phyloP scores from a whole-genome alignment of 192 early-diverging fungal species.

The Linnemannia schmuckeri region DNA sequence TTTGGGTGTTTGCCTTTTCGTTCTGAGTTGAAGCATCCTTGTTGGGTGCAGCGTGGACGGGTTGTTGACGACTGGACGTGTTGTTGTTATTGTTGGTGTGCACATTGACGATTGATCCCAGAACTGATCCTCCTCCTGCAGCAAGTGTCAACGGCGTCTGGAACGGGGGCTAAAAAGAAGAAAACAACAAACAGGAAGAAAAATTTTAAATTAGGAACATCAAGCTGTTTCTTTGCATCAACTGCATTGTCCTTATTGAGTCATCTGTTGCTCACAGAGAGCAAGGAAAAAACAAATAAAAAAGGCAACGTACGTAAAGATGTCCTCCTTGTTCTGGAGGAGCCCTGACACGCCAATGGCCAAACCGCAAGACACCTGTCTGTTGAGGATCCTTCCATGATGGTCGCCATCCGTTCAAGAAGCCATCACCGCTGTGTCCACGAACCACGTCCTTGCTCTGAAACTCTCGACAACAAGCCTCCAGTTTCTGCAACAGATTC shows the following conservation, averaged over 20 bases:
- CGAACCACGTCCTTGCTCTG: constrained; percentile 47
- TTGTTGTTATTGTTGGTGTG: constrained; percentile 14
- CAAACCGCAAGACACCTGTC: constrained; percentile 49
- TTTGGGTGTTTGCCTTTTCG: background rate
- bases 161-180: constrained; percentile 30
- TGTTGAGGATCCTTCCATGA: constrained; percentile 41
- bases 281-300: background rate
- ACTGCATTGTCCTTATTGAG: background rate
- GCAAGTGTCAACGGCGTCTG: constrained; percentile 54
- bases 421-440: constrained; percentile 53
- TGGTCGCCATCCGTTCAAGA: constrained; percentile 54
- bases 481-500: constrained; percentile 38
- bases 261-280: background rate
- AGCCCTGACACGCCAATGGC: constrained; percentile 49
- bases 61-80: background rate
- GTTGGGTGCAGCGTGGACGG: background rate
- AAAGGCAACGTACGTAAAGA: constrained; percentile 28
- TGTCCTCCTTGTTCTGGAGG: constrained; percentile 18
- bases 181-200: background rate
- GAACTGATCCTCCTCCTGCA: constrained; percentile 42
- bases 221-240: background rate
- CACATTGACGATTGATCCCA: constrained; percentile 26
- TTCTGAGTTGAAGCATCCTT: background rate
- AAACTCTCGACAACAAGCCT: constrained; percentile 45
- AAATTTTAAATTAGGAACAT: background rate